Percentiles rank a stretch among this genome's conserved stretches.
phyloP scores from a whole-genome alignment of 352 stramenopile species.

The Phytopythium litorale region DNA sequence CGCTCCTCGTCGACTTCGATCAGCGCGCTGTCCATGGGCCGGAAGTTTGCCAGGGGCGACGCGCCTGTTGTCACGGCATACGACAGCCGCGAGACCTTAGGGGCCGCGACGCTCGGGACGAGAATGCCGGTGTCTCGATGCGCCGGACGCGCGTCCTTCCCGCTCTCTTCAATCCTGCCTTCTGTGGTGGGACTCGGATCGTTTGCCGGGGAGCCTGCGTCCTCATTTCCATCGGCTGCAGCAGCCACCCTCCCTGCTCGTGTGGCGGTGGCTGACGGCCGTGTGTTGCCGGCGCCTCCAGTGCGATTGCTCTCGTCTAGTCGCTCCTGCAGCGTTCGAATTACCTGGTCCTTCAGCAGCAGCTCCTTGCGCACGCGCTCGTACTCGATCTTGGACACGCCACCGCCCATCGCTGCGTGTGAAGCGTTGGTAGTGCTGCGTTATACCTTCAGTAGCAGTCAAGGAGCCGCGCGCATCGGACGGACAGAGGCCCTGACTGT shows the following conservation, averaged over 20 bases:
- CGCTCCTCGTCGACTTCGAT: neutral
- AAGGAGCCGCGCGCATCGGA: neutral
- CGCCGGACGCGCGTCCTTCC: neutral
- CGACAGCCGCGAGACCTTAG: constrained; percentile 21
- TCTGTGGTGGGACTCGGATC: neutral
- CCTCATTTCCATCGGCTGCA: neutral
- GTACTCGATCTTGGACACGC: constrained; percentile 72
- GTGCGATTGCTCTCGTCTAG: constrained; percentile 27
- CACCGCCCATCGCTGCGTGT: constrained; percentile 45
- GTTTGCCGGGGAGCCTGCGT: neutral
- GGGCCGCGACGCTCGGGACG: neutral
- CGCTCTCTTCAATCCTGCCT: neutral
- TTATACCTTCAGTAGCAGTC: neutral
- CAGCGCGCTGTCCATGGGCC: neutral
- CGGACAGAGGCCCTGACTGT: neutral
- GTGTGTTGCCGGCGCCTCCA: neutral
- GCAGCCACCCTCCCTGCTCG: neutral
- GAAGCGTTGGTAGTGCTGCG: neutral
- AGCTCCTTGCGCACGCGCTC: constrained; percentile 69
- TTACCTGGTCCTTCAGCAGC: constrained; percentile 68
- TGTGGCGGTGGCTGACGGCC: neutral
- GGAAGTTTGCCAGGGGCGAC: neutral
- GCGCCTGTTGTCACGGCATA: constrained; percentile 3
- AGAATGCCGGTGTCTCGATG: constrained; percentile 4
- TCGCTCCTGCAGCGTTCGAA: constrained; percentile 53